These are phyloP conservation scores for Pyrus communis DNA, from an alignment of 306 rosid species.

Conservation along the genomic window DNA sequence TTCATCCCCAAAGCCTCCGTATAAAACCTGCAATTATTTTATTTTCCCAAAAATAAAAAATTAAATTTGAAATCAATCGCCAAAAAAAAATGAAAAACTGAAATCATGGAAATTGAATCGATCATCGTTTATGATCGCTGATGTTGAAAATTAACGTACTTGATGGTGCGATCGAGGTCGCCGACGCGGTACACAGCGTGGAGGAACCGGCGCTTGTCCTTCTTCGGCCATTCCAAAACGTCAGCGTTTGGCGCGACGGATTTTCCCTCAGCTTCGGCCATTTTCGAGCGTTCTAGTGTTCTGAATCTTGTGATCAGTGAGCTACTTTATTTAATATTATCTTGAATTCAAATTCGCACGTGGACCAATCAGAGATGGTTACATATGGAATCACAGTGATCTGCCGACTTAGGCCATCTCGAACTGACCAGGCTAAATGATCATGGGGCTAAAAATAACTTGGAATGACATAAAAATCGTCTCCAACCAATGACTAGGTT, in stretches of 20 bases:
- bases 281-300: neutral
- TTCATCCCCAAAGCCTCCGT: conserved; percentile 88
- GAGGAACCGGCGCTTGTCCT: conserved; percentile 77
- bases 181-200: conserved; percentile 97
- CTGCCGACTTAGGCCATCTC: too few species aligned
- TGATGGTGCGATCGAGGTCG: conserved; percentile 92
- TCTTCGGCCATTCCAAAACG: conserved; percentile 77
- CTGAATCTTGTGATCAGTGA: neutral
- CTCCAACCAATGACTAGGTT: fast-evolving
- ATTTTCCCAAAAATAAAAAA: neutral
- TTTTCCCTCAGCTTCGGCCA: conserved; percentile 65
- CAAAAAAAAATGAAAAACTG: too few species aligned
- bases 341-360: neutral
- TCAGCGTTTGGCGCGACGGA: conserved; percentile 45
- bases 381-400: too few species aligned
- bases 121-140: neutral
- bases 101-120: neutral
- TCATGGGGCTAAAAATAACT: too few species aligned
- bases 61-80: neutral
- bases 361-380: neutral
- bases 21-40: conserved; percentile 47
- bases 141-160: conserved; percentile 34
- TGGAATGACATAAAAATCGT: too few species aligned
- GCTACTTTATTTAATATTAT: neutral
- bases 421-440: too few species aligned